Base-by-base conservation (phyloP, 768 basidiomycete species). In the Boletus vermiculosoides region DNA sequence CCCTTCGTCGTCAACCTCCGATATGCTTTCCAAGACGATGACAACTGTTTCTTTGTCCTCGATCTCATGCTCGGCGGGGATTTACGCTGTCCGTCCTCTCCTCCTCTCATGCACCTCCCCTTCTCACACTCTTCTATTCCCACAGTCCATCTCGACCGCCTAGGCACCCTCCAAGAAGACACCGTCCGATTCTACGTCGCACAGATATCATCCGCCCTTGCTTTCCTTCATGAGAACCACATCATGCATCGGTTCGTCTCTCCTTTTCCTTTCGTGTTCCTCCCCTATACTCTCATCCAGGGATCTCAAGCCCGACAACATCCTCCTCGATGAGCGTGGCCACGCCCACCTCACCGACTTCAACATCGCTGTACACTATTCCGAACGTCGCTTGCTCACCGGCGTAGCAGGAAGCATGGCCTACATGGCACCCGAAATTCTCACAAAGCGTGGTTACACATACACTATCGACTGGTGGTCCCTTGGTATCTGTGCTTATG, bases 381-480 rank as follows among this genome's bases (percentile, higher is more conserved):
- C 88, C 5, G 94, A 97, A 55, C 82, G 91, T 54, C 83, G 88
- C 56, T 75, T 94, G 34, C 73, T 90, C 25, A 94, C 90, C 13
- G 94, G 94, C 23, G 90, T 99, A 0, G 96, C 96, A 23, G 96
- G 96, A 10, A 96, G 93, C 50, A 96, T 98, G 95, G 96, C 96
- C 3, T 99, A 99, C 71, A 99, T 99, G 96, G 95, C 89, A 41
- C 88, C 88, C 3, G 87, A 90, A 70, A 96, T 99, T 45, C 78
- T 99, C 41, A 79, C 85, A 45, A 97, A 97, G 73, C 86, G 91
- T 58, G 96, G 96, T 16, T 99, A 99, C 73, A 93, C 92, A 4
- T 93, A 87, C 66, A 86, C 87, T 34, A 92, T 97, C 63, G 94
- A 98, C 71, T 97, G 93, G 91, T 98, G 94, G 94, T 95, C 93